These are phyloP conservation scores for Collybiopsis luxurians DNA, from an alignment of 768 basidiomycete species.

Conservation along the genomic window DNA sequence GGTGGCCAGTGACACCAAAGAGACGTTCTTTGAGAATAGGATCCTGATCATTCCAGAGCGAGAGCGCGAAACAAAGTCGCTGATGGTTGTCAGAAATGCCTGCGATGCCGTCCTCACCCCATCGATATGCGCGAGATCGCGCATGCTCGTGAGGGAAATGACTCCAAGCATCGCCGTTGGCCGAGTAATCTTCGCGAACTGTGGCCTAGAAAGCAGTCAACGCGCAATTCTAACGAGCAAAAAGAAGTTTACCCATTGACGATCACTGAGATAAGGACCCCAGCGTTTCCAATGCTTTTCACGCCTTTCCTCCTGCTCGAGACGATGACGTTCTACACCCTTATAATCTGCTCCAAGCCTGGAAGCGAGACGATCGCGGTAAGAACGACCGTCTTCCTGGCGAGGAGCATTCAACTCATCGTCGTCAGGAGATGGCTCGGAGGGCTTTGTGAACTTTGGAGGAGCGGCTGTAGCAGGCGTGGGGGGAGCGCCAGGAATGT, in stretches of 20 bases:
- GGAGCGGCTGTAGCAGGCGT: constrained; percentile 38
- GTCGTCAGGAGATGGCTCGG: constrained; percentile 30
- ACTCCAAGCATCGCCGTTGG: constrained; percentile 92
- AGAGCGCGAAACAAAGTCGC: constrained; percentile 85
- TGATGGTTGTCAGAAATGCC: constrained; percentile 98
- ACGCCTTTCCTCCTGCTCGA: constrained; percentile 77
- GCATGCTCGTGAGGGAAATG: constrained; percentile 95
- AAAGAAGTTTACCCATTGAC: constrained; percentile 84
- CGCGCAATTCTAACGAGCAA: neutral
- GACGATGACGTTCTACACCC: constrained; percentile 78
- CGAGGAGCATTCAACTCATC: constrained; percentile 4
- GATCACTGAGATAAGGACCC: constrained; percentile 96
- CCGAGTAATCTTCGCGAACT: constrained; percentile 97
- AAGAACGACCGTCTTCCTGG: constrained; percentile 26
- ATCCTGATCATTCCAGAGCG: constrained; percentile 94
- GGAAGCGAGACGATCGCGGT: constrained; percentile 65
- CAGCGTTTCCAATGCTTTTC: constrained; percentile 97
- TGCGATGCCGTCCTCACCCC: constrained; percentile 98
- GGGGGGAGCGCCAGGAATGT: constrained; percentile 57
- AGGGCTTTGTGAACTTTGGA: constrained; percentile 42
- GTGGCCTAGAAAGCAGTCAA: constrained; percentile 65
- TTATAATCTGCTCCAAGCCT: constrained; percentile 70
- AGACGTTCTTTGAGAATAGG: constrained; percentile 95
- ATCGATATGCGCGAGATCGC: constrained; percentile 91
- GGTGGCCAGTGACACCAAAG: constrained; percentile 94